Evolutionary conservation across 2,329 filamentous ascomycete genomes (phyloP), one percentile per base, ranked within the genome.

Genomic region (Botrytis paeoniae): DNA sequence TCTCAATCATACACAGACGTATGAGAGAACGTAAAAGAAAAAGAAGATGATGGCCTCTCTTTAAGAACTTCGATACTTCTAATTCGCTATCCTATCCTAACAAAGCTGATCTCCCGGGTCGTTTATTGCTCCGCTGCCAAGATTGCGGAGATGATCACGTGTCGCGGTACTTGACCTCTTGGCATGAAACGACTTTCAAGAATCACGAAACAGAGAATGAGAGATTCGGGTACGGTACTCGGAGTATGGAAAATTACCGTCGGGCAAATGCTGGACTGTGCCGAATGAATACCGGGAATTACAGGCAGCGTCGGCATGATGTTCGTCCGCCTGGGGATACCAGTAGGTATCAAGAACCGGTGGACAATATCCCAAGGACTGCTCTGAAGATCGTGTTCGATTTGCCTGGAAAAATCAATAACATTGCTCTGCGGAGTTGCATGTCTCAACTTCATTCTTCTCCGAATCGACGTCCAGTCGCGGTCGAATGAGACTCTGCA

Each of bases 381-480:
- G 25, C 51, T 54, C 51, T 18, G 7, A 0, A 29, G n/a, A 18
- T 54, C 51, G 12, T 29, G n/a, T 54, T 54, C 51, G 14, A 18
- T 54, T 54, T 54, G 14, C 14, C 12, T 54, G 51, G 14, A 54
- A 10, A 29, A 29, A 4, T 1, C 51, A 8, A 54, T 4, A 18
- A 18, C 0, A 7, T n/a, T n/a, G 25, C 25, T n/a, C 1, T n/a
- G 25, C 25, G 14, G 3, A 12, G 1, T 4, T 8, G 12, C 4
- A 18, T 18, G 14, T 16, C n/a, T 54, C n/a, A 29, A 54, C n/a
- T 29, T 29, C 5, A 29, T 16, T 54, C 5, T 54, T 54, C 12
- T 18, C 25, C 14, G 6, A 54, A 16, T 25, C 25, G 7, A 16
- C 25, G 0, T 54, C 25, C 12, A 18, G 25, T n/a, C 12, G 12